Evolutionary conservation across 352 stramenopile species (phyloP), one percentile per base, ranked within the genome.

Genomic region (Achlya hypogyna): DNA sequence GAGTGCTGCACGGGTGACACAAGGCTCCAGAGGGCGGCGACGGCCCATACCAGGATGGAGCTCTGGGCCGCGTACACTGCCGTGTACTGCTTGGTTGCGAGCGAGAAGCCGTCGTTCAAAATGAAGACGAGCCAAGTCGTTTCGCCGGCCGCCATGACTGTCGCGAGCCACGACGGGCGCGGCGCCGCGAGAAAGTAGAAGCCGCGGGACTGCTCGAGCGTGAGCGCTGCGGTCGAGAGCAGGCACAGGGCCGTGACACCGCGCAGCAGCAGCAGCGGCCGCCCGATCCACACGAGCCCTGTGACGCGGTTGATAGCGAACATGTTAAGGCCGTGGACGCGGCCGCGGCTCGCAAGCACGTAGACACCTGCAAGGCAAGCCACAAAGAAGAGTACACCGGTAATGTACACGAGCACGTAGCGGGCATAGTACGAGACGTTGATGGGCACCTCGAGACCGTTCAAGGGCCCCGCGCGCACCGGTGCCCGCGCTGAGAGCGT

Each of bases 251-350:
- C 54, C n/a, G 54, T 51, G 25, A 64, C 25, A 5, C 54, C 35
- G 16, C 54, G 35, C 12, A 64, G 22, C 8, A 64, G 10, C 4
- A 64, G 18, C 32, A 64, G 38, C 23, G 54, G 54, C 28, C 54
- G 54, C 5, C 54, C 54, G 29, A 64, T 64, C 54, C 54, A 64
- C 4, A 64, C 35, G 18, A 52, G 18, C 9, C 54, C 54, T 6
- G 28, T 38, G 12, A 64, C 54, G 23, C 16, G 40, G 34, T 64
- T 51, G 22, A 25, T n/a, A 10, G 31, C 32, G 35, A 31, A 23
- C 10, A 64, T 34, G 14, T 53, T 51, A 31, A 10, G 28, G 25
- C 18, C 52, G 31, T 60, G 25, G 52, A 60, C 52, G 31, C 28
- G 28, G 31, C 52, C 31, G 10, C 27, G 18, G 52, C 52, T 60